Evolutionary conservation across 345 rosid genomes (phyloP).

Genomic region (Reutealis trisperma): DNA sequence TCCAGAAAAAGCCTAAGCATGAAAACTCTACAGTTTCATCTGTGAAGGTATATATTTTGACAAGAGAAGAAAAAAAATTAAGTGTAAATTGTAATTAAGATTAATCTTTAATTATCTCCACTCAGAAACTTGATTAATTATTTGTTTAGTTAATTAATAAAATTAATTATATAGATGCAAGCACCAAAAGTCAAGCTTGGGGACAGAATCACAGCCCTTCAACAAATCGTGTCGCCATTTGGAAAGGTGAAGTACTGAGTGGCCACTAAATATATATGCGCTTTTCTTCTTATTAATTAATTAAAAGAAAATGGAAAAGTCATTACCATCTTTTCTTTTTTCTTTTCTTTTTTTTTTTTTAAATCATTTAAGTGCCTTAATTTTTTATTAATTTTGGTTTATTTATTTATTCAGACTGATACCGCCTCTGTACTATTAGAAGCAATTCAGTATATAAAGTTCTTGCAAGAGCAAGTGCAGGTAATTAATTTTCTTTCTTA

Average conservation of each 20-base stretch:
- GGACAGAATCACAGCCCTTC: constrained; percentile 84
- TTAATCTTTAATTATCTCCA: too few species aligned
- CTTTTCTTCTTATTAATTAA: neutral
- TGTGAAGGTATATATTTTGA: constrained; percentile 46
- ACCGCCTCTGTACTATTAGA: constrained; percentile 87
- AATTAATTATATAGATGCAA: constrained; percentile 35
- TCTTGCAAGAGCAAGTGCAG: constrained; percentile 83
- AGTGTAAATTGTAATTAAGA: too few species aligned
- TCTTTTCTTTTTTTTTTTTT: too few species aligned
- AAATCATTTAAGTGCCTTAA: too few species aligned
- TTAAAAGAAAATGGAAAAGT: neutral
- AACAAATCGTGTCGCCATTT: constrained; percentile 97
- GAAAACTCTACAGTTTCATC: constrained; percentile 56
- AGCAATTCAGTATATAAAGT: constrained; percentile 74
- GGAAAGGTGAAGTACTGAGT: constrained; percentile 61
- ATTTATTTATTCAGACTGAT: constrained; percentile 61
- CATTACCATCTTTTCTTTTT: neutral
- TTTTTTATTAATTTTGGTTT: neutral
- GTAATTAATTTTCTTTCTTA: constrained; percentile 25
- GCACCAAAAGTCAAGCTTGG: constrained; percentile 83
- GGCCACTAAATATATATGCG: constrained; percentile 9
- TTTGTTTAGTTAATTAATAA: too few species aligned
- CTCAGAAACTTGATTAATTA: too few species aligned
- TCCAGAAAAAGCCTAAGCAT: constrained; percentile 53
- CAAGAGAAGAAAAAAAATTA: too few species aligned